Evolutionary conservation across 2,329 filamentous ascomycete genomes (phyloP).

Genomic region (Berkeleyomyces rouxiae): DNA sequence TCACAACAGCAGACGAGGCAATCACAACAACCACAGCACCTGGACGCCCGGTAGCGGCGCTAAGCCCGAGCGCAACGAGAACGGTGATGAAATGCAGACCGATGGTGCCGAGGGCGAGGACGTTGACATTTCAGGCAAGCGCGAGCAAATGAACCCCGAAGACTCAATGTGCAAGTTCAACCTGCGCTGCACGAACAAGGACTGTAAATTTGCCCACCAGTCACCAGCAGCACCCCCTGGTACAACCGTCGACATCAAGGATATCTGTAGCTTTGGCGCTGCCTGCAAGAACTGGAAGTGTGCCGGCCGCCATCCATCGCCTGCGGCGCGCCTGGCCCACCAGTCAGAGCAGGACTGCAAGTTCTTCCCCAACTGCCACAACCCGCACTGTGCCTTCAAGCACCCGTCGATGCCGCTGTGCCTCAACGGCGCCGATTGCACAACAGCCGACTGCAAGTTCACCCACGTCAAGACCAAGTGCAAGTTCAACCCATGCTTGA

Average conservation of each 20-base stretch:
- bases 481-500: slow-evolving; percentile 82
- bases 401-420: slow-evolving; percentile 78
- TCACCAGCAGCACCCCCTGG: slow-evolving; percentile 75
- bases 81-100: slow-evolving; percentile 21
- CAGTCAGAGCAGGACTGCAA: slow-evolving; percentile 77
- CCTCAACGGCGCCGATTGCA: slow-evolving; percentile 81
- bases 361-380: slow-evolving; percentile 83
- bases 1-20: slow-evolving; percentile 34
- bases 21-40: slow-evolving; percentile 25
- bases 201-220: slow-evolving; percentile 88
- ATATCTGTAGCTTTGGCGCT: slow-evolving; percentile 68
- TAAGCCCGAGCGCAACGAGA: slow-evolving; percentile 17
- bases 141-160: slow-evolving; percentile 38
- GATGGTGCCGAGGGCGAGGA: slow-evolving; percentile 34
- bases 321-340: slow-evolving; percentile 60
- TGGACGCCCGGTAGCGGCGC: slow-evolving; percentile 17
- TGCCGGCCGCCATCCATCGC: slow-evolving; percentile 78
- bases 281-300: slow-evolving; percentile 96
- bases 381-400: slow-evolving; percentile 72
- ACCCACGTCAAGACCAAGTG: slow-evolving; percentile 73
- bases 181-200: slow-evolving; percentile 67
- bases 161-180: slow-evolving; percentile 79
- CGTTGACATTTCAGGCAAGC: slow-evolving; percentile 42
- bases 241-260: slow-evolving; percentile 58
- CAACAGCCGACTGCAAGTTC: slow-evolving; percentile 68